These are phyloP conservation scores for Psilocybe cyanescens DNA, from an alignment of 768 basidiomycete genomes.

Conservation along the genomic window DNA sequence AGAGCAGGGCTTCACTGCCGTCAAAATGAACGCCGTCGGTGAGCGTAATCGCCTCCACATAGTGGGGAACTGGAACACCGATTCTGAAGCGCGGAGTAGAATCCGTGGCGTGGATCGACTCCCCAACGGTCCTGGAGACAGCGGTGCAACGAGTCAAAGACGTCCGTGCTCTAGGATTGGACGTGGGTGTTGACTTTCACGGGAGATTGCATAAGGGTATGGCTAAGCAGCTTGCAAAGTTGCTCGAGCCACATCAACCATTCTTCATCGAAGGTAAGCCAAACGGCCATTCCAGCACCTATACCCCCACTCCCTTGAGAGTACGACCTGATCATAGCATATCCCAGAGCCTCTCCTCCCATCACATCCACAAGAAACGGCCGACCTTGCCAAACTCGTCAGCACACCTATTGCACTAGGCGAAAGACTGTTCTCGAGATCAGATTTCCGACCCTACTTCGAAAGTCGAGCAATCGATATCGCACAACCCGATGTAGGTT, in stretches of 20 bases:
- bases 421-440: constrained; percentile 64
- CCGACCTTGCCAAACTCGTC: constrained; percentile 55
- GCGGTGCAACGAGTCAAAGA: constrained; percentile 56
- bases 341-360: constrained; percentile 60
- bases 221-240: constrained; percentile 67
- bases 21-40: constrained; percentile 77
- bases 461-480: constrained; percentile 69
- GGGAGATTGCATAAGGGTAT: constrained; percentile 71
- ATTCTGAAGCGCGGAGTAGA: constrained; percentile 19
- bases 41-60: constrained; percentile 11
- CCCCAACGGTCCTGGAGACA: constrained; percentile 52
- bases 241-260: constrained; percentile 61
- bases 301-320: no score
- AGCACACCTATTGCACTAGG: constrained; percentile 66
- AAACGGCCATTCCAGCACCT: neutral
- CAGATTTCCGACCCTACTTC: constrained; percentile 68
- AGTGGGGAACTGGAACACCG: no score
- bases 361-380: constrained; percentile 62
- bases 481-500: constrained; percentile 66
- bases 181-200: constrained; percentile 74
- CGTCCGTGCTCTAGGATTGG: constrained; percentile 56
- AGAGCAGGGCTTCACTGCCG: constrained; percentile 66
- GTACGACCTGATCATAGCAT: no score
- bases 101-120: constrained; percentile 62
- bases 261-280: constrained; percentile 65